Percentiles rank a stretch among this genome's conserved stretches.
These are phyloP conservation scores for Gamsiella multidivaricata DNA, from an alignment of 192 early-diverging fungal species.

Conservation along the genomic window DNA sequence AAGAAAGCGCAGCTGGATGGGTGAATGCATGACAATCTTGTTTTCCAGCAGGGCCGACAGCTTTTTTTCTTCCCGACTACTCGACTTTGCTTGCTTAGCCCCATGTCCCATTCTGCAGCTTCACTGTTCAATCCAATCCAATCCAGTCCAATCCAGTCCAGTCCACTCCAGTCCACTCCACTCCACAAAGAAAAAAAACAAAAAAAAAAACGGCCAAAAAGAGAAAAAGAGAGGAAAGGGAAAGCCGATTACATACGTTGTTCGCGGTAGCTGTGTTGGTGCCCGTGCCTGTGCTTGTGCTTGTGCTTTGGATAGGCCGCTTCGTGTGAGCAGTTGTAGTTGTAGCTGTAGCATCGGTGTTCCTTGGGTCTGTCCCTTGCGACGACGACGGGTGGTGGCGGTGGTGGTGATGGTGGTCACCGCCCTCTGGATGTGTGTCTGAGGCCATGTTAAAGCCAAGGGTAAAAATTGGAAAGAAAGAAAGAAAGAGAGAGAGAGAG, in stretches of 20 bases:
- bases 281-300: background rate
- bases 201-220: too few species aligned
- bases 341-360: background rate
- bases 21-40: too few species aligned
- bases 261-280: background rate
- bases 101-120: too few species aligned
- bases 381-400: too few species aligned
- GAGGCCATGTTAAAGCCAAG: slow-evolving; percentile 38
- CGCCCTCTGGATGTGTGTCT: slow-evolving; percentile 34
- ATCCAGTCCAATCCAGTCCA: too few species aligned
- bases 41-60: too few species aligned
- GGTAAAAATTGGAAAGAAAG: background rate
- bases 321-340: slow-evolving; percentile 13
- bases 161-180: too few species aligned
- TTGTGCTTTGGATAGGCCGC: background rate
- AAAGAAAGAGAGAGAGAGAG: slow-evolving; percentile 7
- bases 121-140: too few species aligned
- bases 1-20: background rate
- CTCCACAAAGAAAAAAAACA: too few species aligned
- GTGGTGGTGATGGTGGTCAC: slow-evolving; percentile 17
- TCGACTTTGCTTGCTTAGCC: too few species aligned
- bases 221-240: background rate
- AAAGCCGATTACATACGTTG: background rate
- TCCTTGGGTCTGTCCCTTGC: slow-evolving; percentile 1
- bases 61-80: too few species aligned